Base-by-base conservation (phyloP, 257 asterid species). In the Nemophila menziesii region DNA sequence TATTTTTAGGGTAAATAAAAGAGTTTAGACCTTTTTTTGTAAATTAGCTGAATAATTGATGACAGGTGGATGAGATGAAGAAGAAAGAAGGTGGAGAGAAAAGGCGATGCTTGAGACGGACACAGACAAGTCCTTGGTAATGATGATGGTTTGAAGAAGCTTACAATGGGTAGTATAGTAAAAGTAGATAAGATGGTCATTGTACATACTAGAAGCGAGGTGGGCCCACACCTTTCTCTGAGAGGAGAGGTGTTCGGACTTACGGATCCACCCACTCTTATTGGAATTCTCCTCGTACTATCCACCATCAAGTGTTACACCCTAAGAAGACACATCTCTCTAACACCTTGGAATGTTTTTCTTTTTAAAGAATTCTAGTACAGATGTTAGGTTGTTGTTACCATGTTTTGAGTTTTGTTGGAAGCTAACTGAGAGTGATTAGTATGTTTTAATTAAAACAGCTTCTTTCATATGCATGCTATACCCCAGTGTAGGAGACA, bases 71-170 rank as follows among this genome's bases (percentile, higher is more conserved):
- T 64, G 96, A 86, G 79, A 67, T 67, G 92, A 63, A 65, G 79
- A 71, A 71, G 27, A 60, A 60, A 39, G 78, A 67, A 44, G 62
- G 29, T 3, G 84, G 80, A 43, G 41, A 16, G 3, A 90, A 86
- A 76, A 73, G 70, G 38, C 79, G 68, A 48, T 63, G 92, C 63
- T 64, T 85, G 68, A 86, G 95, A 56, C 80, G 99, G 58, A 90
- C 94, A 22, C 89, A 71, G 68, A 81, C 93, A 5, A 78, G 99
- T 45, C 82, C 85, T 12, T 87, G 87, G 95, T 87, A 57, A 73
- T 9, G 4, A 20, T 1, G 4, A 26, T 6, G 20, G 1, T 8
- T 1, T 7, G 43, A 15, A 41, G 26, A 29, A 16, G 15, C 40
- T n/a, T 53, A 29, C 3, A 8, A 23, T 18, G 46, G n/a, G 22